These are phyloP conservation scores for Hanseniaspora vineae DNA, from an alignment of 805 yeast genomes.

Conservation along the genomic window DNA sequence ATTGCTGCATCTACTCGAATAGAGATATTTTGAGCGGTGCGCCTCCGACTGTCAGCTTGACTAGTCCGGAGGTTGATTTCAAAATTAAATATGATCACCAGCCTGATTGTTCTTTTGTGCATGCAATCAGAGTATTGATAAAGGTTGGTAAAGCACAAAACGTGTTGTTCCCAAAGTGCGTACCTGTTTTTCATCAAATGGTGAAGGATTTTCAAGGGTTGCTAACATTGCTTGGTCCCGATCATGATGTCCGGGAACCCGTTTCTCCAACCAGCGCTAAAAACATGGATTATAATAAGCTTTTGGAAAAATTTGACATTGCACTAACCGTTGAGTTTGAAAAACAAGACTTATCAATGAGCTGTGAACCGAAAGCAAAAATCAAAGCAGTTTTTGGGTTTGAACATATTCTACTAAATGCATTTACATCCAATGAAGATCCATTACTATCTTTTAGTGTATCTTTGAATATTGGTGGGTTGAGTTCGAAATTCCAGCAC, in stretches of 20 bases:
- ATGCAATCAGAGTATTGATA: constrained; percentile 17
- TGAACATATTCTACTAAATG: constrained; percentile 48
- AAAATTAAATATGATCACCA: constrained; percentile 35
- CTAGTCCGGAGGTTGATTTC: constrained; percentile 62
- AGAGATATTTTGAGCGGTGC: constrained; percentile 28
- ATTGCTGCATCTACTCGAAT: constrained; percentile 29
- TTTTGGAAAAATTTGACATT: constrained; percentile 46
- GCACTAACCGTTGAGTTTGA: constrained; percentile 53
- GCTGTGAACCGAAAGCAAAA: constrained; percentile 91
- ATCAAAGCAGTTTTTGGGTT: constrained; percentile 76
- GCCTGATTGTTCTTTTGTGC: constrained; percentile 7
- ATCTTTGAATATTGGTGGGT: constrained; percentile 36
- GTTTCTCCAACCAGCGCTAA: constrained; percentile 7
- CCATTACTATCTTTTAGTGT: constrained; percentile 30
- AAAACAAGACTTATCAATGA: constrained; percentile 60
- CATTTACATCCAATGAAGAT: constrained; percentile 37
- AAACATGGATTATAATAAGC: constrained; percentile 27
- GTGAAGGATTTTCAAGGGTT: constrained; percentile 26
- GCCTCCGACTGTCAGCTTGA: constrained; percentile 44
- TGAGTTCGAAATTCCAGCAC: constrained; percentile 72
- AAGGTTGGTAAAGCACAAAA: constrained; percentile 48
- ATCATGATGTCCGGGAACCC: constrained; percentile 2
- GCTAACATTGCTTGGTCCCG: constrained; percentile 24
- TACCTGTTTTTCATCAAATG: constrained; percentile 43
- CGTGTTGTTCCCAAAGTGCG: constrained; percentile 55